Conservation (phyloP, 2,329 filamentous ascomycete genomes). For the Cryphonectria radicalis region DNA sequence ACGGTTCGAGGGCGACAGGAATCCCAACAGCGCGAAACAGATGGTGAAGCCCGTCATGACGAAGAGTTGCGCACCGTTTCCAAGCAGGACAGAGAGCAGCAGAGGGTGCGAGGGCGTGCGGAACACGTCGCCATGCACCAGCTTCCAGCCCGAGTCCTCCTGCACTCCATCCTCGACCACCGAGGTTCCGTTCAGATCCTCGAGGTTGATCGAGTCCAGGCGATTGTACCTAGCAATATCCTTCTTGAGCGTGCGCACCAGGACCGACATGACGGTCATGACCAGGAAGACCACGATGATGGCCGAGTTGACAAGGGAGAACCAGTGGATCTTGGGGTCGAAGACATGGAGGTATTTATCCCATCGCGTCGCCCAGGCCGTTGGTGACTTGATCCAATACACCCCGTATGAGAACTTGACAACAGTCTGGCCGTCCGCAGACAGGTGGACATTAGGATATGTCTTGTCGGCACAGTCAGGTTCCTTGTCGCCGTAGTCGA, state of each 20-base stretch:
- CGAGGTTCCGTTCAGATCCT: slow-evolving; percentile 81
- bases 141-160: slow-evolving; percentile 97
- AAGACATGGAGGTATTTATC: slow-evolving; percentile 98
- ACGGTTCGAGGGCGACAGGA: slow-evolving; percentile 93
- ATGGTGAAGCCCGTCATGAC: slow-evolving; percentile 98
- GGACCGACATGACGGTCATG: slow-evolving; percentile 88
- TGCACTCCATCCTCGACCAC: slow-evolving; percentile 89
- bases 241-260: slow-evolving; percentile 86
- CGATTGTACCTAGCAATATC: slow-evolving; percentile 97
- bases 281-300: slow-evolving; percentile 92
- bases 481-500: slow-evolving; percentile 59
- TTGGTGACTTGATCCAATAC: slow-evolving; percentile 81
- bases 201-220: slow-evolving; percentile 85
- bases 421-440: slow-evolving; percentile 58
- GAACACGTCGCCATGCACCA: slow-evolving; percentile 98
- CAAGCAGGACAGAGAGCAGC: slow-evolving; percentile 83
- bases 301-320: slow-evolving; percentile 94
- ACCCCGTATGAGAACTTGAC: slow-evolving; percentile 93
- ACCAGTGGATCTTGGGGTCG: slow-evolving; percentile 98
- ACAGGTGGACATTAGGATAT: slow-evolving; percentile 65
- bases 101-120: slow-evolving; percentile 82
- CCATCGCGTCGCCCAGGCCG: slow-evolving; percentile 96
- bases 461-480: slow-evolving; percentile 64
- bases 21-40: slow-evolving; percentile 88
- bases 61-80: slow-evolving; percentile 94